Base-by-base conservation (phyloP, 345 rosid genomes). In the Arabis hirsuta region DNA sequence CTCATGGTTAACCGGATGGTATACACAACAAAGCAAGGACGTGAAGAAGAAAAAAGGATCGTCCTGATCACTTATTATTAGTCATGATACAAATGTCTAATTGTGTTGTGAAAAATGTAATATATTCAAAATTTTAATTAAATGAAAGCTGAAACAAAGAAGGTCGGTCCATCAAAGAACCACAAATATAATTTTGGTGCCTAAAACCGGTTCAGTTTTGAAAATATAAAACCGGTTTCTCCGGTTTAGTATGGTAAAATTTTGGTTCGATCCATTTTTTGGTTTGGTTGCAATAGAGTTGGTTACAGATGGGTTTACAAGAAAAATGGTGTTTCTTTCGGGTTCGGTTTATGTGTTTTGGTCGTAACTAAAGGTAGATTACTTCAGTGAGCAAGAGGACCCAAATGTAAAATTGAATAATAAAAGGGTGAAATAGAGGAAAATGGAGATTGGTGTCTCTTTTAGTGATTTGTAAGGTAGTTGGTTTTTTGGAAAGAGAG, bases 401-500 rank as follows among this genome's bases (percentile, higher is more conserved):
- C 3, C 9, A 60, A 7, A 24, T 68, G 58, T 26, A 46, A 55
- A 43, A 42, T 12, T n/a, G 0, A 26, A 45, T 3, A 43, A 74
- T 11, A 3, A 67, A 53, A 43, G 63, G 53, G 44, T 61, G 52
- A 55, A 39, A 55, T 6, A 9, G 56, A 68, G 44, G 62, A 62
- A 2, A 1, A 44, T 13, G 12, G 16, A 46, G 59, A 62, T 19
- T 53, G 59, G 54, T 62, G 75, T 65, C 75, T n/a, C n/a, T 36
- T 62, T n/a, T 47, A n/a, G 74, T 69, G 74, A 55, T 39, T 76
- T 76, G 79, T 52, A 55, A 1, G 10, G 79, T 69, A 76, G 71
- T 47, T 43, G 71, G 62, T 59, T 61, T 59, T 11, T 44, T 9
- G 10, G 45, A 57, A 65, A 34, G 38, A 73, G 66, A 65, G 71